Evolutionary conservation across 2,329 filamentous ascomycete genomes (phyloP).

Genomic region (Venturia nashicola): DNA sequence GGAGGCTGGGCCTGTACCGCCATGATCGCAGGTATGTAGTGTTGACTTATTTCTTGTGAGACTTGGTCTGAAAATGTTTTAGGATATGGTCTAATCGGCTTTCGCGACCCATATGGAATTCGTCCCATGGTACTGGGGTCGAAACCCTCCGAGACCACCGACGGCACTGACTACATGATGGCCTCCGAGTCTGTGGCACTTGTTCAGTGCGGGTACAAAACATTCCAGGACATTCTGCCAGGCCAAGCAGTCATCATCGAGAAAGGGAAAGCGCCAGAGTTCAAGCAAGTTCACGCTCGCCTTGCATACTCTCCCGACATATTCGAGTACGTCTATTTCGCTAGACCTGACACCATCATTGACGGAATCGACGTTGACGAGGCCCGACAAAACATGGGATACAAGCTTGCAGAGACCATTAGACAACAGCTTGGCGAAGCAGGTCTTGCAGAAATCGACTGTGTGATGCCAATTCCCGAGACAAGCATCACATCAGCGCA

Average conservation of each 20-base stretch:
- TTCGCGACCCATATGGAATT: conserved; percentile 70
- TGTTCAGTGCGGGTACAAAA: conserved; percentile 64
- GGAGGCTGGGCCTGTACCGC: conserved; percentile 71
- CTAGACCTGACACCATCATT: conserved; percentile 68
- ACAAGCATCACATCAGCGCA: conserved; percentile 74
- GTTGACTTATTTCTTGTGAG: background rate
- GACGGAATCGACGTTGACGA: conserved; percentile 81
- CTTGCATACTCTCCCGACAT: conserved; percentile 70
- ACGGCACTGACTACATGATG: conserved; percentile 74
- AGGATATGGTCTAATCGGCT: conserved; percentile 69
- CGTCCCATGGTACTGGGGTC: conserved; percentile 71
- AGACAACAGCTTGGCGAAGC: conserved; percentile 54
- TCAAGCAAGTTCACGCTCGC: conserved; percentile 58
- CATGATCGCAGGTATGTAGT: conserved; percentile 57
- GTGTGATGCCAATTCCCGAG: conserved; percentile 73
- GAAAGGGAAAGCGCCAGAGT: conserved; percentile 63
- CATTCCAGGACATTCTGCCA: conserved; percentile 66
- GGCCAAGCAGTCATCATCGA: conserved; percentile 78
- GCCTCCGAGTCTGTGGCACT: conserved; percentile 81
- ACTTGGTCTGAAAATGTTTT: background rate
- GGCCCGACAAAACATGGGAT: conserved; percentile 77
- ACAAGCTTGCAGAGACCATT: conserved; percentile 64
- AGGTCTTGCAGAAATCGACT: conserved; percentile 64
- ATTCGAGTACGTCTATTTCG: conserved; percentile 83
- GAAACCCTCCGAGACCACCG: conserved; percentile 51